Evolutionary conservation across 768 basidiomycete species (phyloP).

Genomic region (Russula virescens): DNA sequence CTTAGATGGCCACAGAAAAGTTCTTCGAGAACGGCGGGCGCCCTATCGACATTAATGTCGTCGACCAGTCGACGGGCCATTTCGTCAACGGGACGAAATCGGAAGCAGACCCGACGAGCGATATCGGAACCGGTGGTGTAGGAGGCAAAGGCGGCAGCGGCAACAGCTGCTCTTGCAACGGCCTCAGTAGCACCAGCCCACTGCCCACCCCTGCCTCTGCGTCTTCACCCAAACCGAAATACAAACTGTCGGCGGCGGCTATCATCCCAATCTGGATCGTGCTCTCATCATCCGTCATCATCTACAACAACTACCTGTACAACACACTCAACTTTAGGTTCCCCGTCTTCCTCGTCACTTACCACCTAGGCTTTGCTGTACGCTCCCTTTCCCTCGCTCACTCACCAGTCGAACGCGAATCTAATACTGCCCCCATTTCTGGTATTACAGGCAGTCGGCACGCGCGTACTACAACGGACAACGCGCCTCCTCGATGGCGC

Average conservation of each 20-base stretch:
- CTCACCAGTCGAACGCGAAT: not conserved
- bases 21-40: conserved; percentile 16
- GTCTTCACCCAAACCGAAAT: conserved; percentile 37
- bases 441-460: conserved; percentile 60
- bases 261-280: conserved; percentile 94
- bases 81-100: conserved; percentile 17
- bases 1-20: conserved; percentile 14
- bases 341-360: conserved; percentile 92
- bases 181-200: conserved; percentile 24
- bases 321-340: conserved; percentile 77
- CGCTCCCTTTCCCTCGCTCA: conserved; percentile 26
- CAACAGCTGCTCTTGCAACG: no score
- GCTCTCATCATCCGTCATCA: conserved; percentile 84
- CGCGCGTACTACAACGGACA: conserved; percentile 76
- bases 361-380: conserved; percentile 66
- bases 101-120: conserved; percentile 20
- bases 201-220: conserved; percentile 59
- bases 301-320: conserved; percentile 93
- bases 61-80: not conserved
- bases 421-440: not conserved
- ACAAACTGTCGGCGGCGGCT: conserved; percentile 55
- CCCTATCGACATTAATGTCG: conserved; percentile 1
- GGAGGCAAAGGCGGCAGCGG: not conserved
- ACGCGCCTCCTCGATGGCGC: conserved; percentile 74
- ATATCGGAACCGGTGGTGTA: not conserved